These are phyloP conservation scores for Phytopythium chamaehyphon DNA, from an alignment of 352 stramenopile genomes.

Conservation along the genomic window DNA sequence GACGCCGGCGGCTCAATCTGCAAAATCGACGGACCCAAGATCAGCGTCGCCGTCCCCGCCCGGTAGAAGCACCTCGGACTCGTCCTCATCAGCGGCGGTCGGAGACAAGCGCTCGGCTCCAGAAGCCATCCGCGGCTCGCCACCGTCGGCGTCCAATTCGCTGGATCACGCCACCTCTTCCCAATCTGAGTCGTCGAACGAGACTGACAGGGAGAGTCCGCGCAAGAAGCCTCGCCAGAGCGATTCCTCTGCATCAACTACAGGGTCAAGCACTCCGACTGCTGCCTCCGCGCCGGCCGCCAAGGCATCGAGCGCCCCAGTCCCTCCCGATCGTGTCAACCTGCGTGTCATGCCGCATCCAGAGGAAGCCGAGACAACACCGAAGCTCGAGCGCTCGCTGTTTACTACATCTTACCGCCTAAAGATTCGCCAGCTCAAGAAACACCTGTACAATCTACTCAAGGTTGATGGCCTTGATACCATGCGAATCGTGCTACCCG, in stretches of 20 bases:
- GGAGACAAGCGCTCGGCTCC: constrained; percentile 29
- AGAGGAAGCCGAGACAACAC: constrained; percentile 25
- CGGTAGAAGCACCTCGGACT: constrained; percentile 4
- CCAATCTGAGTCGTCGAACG: constrained; percentile 3
- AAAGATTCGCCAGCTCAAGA: constrained; percentile 73
- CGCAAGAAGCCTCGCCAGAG: constrained; percentile 25
- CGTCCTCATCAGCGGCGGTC: constrained; percentile 9
- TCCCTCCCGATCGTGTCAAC: constrained; percentile 37
- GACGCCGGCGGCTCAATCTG: background rate
- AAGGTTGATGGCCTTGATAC: constrained; percentile 34
- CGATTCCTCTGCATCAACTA: background rate
- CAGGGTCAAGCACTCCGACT: background rate
- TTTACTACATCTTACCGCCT: constrained; percentile 62
- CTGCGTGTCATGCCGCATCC: constrained; percentile 58
- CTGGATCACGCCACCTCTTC: constrained; percentile 8
- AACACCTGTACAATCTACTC: constrained; percentile 50
- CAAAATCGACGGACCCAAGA: constrained; percentile 7
- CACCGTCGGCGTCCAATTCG: constrained; percentile 5
- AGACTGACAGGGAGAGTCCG: constrained; percentile 11
- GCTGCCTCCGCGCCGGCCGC: background rate
- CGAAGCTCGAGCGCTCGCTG: constrained; percentile 42
- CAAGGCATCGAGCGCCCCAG: background rate
- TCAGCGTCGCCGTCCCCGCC: constrained; percentile 28
- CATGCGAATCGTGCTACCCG: constrained; percentile 59
- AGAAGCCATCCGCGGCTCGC: constrained; percentile 8